phyloP scores from a whole-genome alignment of 208 protist species.

The Naegleria fowleri region DNA sequence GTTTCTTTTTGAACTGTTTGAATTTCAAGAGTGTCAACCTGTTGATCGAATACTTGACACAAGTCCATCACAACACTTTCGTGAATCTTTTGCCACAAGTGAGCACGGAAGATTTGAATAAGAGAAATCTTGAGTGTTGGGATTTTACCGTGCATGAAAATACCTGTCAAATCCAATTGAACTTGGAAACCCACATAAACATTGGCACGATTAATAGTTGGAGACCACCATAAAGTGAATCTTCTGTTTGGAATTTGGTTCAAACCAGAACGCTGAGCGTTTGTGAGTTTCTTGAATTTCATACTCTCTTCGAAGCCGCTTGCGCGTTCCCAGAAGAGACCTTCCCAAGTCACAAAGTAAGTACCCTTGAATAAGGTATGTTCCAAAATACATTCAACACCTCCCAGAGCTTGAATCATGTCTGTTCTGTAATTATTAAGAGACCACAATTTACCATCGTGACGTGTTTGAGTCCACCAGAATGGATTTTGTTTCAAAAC shows the following conservation, averaged over 20 bases:
- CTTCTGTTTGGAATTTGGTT: slow-evolving; percentile 99
- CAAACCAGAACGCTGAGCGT: slow-evolving; percentile 99
- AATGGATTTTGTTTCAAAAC: slow-evolving; percentile 97
- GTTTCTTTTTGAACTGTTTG: slow-evolving; percentile 98
- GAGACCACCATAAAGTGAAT: slow-evolving; percentile 99
- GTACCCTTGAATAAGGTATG: slow-evolving; percentile 99
- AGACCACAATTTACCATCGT: slow-evolving; percentile 99
- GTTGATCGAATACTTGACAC: slow-evolving; percentile 87
- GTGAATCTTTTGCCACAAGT: slow-evolving; percentile 99
- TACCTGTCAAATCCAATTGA: slow-evolving; percentile 99
- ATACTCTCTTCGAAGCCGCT: slow-evolving; percentile 98
- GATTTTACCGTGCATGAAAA: slow-evolving; percentile 99
- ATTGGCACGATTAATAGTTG: slow-evolving; percentile 99
- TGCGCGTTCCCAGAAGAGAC: slow-evolving; percentile 99
- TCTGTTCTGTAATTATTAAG: slow-evolving; percentile 99
- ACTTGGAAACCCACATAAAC: slow-evolving; percentile 99
- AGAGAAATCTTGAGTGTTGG: slow-evolving; percentile 99
- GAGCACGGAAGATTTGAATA: slow-evolving; percentile 99
- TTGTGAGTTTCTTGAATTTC: slow-evolving; percentile 99
- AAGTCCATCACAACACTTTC: slow-evolving; percentile 98
- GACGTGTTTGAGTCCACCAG: slow-evolving; percentile 99
- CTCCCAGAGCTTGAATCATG: slow-evolving; percentile 99
- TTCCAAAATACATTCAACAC: slow-evolving; percentile 99
- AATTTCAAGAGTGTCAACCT: slow-evolving; percentile 94
- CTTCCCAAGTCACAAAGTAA: slow-evolving; percentile 99